Evolutionary conservation across 192 early-diverging fungal genomes (phyloP).

Genomic region (Coemansia erecta): DNA sequence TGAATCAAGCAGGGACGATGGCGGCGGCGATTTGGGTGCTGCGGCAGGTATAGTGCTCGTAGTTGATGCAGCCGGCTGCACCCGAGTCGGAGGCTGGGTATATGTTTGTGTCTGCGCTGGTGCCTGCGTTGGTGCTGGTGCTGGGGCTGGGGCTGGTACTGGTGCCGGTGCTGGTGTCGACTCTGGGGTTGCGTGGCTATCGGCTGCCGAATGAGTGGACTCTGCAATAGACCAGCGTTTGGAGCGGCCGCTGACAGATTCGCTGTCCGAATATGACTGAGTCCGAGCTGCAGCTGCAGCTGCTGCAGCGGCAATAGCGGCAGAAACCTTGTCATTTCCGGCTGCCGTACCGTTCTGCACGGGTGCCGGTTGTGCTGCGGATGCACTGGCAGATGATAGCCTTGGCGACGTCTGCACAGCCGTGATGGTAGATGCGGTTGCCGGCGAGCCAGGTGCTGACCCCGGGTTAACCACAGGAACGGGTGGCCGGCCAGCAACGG

Average conservation of each 20-base stretch:
- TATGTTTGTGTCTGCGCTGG: background rate
- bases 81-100: background rate
- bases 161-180: background rate
- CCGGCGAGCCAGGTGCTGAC: background rate
- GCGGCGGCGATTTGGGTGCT: constrained; percentile 3
- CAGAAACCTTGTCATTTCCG: background rate
- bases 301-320: background rate
- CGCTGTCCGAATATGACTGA: constrained; percentile 6
- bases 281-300: background rate
- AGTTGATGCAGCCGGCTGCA: background rate
- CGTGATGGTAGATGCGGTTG: background rate
- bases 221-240: constrained; percentile 7
- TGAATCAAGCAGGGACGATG: constrained; percentile 38
- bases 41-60: constrained; percentile 3
- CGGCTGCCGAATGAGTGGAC: constrained; percentile 2
- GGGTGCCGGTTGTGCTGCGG: background rate
- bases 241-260: constrained; percentile 1
- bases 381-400: background rate
- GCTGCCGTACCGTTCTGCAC: background rate
- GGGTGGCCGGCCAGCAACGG: constrained; percentile 40
- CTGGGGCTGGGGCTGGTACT: background rate
- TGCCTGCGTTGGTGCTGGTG: background rate
- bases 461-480: constrained; percentile 22
- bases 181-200: background rate
- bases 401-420: background rate